Evolutionary conservation across 108 stramenopile genomes (phyloP), one percentile per base, ranked within the genome.

Genomic region (Cyclotella cryptica): DNA sequence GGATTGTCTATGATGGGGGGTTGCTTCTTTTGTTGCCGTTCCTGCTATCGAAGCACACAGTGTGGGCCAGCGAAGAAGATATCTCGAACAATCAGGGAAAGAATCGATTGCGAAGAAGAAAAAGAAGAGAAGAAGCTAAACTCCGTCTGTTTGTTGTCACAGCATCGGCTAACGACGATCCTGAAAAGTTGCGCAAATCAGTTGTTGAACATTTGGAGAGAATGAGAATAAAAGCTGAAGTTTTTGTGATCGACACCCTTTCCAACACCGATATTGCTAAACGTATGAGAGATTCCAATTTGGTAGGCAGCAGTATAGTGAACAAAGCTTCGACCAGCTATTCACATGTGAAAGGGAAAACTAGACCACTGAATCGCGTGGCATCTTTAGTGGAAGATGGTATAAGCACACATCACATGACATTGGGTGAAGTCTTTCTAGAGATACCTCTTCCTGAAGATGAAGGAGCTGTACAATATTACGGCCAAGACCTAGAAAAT

Each of bases 1-100:
- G 93, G 93, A 78, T 93, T 52, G 85, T 88, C 15, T 78, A 88
- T 64, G 92, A 93, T 64, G 90, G 92, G 13, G 93, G 92, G n/a
- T 84, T 93, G 39, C 83, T 93, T 49, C 79, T 94, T 3, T 74
- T 94, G 42, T 77, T 92, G 13, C 93, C 93, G 18, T 92, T 78
- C 64, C 84, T 94, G 12, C 80, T 94, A 24, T 71, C 69, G 24
- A 88, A 87, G 42, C 88, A 92, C 59, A 19, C 47, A 46, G 70
- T 79, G 17, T 94, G 88, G 89, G 44, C 52, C 18, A 52, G 30
- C 26, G 66, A 29, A 30, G 64, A 64, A 42, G 74, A 74, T 12
- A 43, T 10, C 58, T 14, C 13, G 28, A 59, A 26, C 1, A 66
- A 55, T 14, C 22, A 2, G 28, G 42, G 28, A 45, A 59, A 69